Base-by-base conservation (phyloP, 192 early-diverging fungal genomes). In the Mortierella claussenii region DNA sequence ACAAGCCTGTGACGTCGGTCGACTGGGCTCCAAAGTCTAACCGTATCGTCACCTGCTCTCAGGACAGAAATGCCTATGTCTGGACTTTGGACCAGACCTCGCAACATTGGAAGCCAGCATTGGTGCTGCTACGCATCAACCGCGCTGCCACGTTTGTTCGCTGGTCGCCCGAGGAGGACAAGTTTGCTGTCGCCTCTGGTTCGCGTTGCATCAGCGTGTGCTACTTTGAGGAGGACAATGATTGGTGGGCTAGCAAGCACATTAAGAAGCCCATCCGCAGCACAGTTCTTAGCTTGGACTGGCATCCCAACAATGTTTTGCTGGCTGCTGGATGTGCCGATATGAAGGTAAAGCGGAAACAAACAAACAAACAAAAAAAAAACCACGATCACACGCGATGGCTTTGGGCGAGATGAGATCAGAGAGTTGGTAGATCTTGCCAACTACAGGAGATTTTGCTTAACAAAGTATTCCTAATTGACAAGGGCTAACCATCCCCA, bases 1-100 rank as follows among this genome's bases (percentile, higher is more conserved):
- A 97, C 86, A 90, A 96, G 80, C 89, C 95, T 28, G 94, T 99
- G 32, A 99, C 96, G 5, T 86, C 90, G 47, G 89, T 99, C 68
- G 97, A 99, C 79, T 96, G 95, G 94, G 96, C 97, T 21, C 94
- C 94, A 61, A 87, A 90, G 54, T 92, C 96, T 44, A 98, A 98
- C 86, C 86, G 92, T 28, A 93, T 99, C 37, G 97, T 99, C 13
- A 94, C 96, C 33, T 97, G 96, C 83, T 97, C 96, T 42, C 97
- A 99, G 84, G 97, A 99, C 83, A 89, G 96, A 61, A 99, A 99
- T 70, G 96, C 96, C 23, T 99, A 99, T 78, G 97, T 99, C 36
- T 99, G 97, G 97, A 92, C 86, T 28, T 80, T 90, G 24, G 94
- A 96, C 58, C 58, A 67, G 2, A 67, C 69, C 20, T 61, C 64